Percentiles rank a stretch among this genome's conserved stretches.
These are phyloP conservation scores for Moesziomyces parantarcticus DNA, from an alignment of 1,284 basidiomycete genomes.

Conservation along the genomic window DNA sequence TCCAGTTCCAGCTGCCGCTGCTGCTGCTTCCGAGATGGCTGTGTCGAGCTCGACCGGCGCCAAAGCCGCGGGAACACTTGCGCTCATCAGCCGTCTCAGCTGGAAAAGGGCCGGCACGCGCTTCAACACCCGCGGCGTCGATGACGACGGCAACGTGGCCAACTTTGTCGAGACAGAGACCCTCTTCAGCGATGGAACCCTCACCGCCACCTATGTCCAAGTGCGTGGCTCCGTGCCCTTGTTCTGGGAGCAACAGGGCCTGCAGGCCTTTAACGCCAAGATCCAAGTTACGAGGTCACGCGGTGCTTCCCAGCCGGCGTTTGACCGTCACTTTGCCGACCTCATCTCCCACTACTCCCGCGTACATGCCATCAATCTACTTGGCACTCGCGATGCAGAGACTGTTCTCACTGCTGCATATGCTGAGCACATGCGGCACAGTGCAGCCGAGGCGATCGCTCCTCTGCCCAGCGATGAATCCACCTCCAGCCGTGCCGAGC, in stretches of 20 bases:
- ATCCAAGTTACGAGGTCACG: conserved; percentile 77
- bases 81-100: conserved; percentile 83
- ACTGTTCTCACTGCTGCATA: conserved; percentile 84
- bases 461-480: conserved; percentile 26
- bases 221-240: conserved; percentile 83
- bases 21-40: conserved; percentile 71
- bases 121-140: conserved; percentile 96
- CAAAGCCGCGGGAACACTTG: conserved; percentile 73
- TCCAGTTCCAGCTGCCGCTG: not conserved
- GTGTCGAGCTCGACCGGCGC: not conserved
- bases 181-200: conserved; percentile 82
- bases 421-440: conserved; percentile 59
- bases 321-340: conserved; percentile 89
- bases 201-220: conserved; percentile 90
- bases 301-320: conserved; percentile 89
- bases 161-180: conserved; percentile 99
- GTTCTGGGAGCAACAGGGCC: conserved; percentile 98
- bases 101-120: conserved; percentile 96
- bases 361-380: conserved; percentile 64
- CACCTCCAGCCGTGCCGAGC: conserved; percentile 6
- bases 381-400: conserved; percentile 79
- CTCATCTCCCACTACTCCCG: conserved; percentile 69
- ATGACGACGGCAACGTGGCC: conserved; percentile 95
- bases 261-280: conserved; percentile 69
- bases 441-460: conserved; percentile 47